Base-by-base conservation (phyloP, 768 basidiomycete genomes). In the Rubroboletus pulcherrimus region DNA sequence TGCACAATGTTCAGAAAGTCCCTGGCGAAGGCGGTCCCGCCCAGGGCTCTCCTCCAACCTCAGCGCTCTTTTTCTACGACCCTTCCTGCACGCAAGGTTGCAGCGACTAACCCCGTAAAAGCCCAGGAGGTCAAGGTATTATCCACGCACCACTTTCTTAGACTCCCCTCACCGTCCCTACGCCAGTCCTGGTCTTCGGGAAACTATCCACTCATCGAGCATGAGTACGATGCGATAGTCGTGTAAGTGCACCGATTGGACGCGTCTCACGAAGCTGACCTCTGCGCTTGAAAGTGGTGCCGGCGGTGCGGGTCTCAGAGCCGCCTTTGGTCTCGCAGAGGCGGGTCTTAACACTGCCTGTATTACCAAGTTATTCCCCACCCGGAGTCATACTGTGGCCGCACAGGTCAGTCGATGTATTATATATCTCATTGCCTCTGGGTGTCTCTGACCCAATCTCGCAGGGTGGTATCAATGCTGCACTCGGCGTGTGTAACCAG, bases 311-410 rank as follows among this genome's bases (percentile, higher is more conserved):
- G 97, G 97, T 75, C 82, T 99, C 64, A 85, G 97, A 74, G 97
- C 96, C 41, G 96, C 96, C 19, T 99, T 99, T 72, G 95, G 97
- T 76, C 84, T 98, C 40, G 97, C 97, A 54, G 95, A 98, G 75
- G 92, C 93, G 59, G 97, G 97, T 52, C 89, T 98, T 75, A 98
- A 98, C 69, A 98, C 97, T 17, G 97, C 97, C 19, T 99, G 97
- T 71, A 98, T 98, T 73, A 98, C 96, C 63, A 98, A 98, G 76
- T 82, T 99, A 17, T 98, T 98, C 81, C 97, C 97, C 9, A 98
- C 97, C 21, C 84, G 97, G 74, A 93, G 91, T 78, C 97, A 99
- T 71, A 99, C 97, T 35, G 97, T 98, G 58, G 97, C 97, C 54
- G 97, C 97, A 52, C 96, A 98, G 81, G 89, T 87, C 65, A 45